Evolutionary conservation across 2,329 filamentous ascomycete genomes (phyloP), one percentile per base, ranked within the genome.

Genomic region (Fusarium sp.): DNA sequence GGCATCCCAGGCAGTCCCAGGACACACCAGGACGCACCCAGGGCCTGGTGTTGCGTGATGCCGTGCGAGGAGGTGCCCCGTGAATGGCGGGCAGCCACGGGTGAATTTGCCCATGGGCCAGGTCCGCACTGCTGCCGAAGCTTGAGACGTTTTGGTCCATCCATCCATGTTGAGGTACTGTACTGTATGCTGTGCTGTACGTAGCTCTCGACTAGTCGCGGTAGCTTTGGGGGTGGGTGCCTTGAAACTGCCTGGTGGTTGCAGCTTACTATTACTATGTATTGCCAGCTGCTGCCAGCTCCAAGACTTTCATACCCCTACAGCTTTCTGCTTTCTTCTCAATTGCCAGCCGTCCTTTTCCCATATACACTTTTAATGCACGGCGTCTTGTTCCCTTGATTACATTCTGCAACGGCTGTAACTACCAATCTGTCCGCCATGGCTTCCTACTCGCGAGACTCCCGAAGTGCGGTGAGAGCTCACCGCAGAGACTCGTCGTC

Each of bases 401-500:
- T 48, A 30, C 34, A 43, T 12, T 30, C 31, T 16, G 43, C 39
- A 31, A 28, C 12, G 31, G 31, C 46, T 30, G 37, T 28, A 27
- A 62, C 23, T 47, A 15, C 53, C 27, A 66, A 44, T 40, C 40
- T 30, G 43, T 39, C 46, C 30, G 60, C 43, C 44, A 76, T 76
- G 74, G 64, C 74, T n/a, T 74, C 74, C 47, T 75, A 73, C 44
- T 68, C 70, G 15, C 68, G 73, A 46, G 71, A 76, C 23, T 68
- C 68, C 40, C 73, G 73, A 65, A 73, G 71, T 60, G 66, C 71
- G 58, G 57, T 73, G 60, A 71, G 73, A 57, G 43, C 67, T 54
- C 73, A 76, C 39, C 72, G 75, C 36, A 68, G 75, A 59, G 75
- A 76, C 62, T 77, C 76, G 4, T 71, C 72, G 34, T 71, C 68